These are phyloP conservation scores for Herpetomonas tarakana DNA, from an alignment of 208 protist genomes.

Conservation along the genomic window DNA sequence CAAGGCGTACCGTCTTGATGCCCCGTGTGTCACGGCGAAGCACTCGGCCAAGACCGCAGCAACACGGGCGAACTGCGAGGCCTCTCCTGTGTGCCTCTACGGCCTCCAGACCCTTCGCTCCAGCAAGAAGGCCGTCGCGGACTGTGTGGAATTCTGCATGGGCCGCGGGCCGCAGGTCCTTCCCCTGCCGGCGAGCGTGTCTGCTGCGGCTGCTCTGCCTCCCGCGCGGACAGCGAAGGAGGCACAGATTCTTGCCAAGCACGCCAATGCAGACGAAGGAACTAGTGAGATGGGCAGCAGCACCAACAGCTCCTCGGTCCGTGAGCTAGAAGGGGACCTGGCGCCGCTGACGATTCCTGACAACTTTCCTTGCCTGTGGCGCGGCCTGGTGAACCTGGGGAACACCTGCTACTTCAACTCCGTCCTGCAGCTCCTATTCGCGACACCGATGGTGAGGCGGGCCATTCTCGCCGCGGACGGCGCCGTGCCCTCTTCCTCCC, in stretches of 20 bases:
- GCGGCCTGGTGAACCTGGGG: conserved; percentile 75
- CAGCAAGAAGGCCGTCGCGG: conserved; percentile 22
- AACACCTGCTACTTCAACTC: conserved; percentile 92
- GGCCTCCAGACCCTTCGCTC: conserved; percentile 37
- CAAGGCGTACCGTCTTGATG: conserved; percentile 43
- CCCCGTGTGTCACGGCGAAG: conserved; percentile 35
- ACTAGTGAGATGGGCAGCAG: neutral
- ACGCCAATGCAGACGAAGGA: neutral
- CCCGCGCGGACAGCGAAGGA: neutral
- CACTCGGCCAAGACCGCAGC: conserved; percentile 8
- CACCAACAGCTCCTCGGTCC: neutral
- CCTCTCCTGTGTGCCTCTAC: conserved; percentile 49
- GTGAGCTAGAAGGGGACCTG: neutral
- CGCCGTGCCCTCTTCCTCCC: neutral
- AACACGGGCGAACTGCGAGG: conserved; percentile 38
- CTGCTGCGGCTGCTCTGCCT: too few species aligned
- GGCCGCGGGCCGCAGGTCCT: conserved; percentile 41
- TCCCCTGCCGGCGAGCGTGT: conserved; percentile 3
- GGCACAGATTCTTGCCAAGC: neutral
- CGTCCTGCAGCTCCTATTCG: conserved; percentile 81
- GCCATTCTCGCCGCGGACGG: conserved; percentile 29
- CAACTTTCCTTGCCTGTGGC: conserved; percentile 38
- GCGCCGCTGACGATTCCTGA: conserved; percentile 1
- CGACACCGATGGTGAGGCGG: conserved; percentile 44
- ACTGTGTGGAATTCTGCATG: conserved; percentile 29